Conservation (phyloP, 2,329 filamentous ascomycete species). For the Lachnellula arida region DNA sequence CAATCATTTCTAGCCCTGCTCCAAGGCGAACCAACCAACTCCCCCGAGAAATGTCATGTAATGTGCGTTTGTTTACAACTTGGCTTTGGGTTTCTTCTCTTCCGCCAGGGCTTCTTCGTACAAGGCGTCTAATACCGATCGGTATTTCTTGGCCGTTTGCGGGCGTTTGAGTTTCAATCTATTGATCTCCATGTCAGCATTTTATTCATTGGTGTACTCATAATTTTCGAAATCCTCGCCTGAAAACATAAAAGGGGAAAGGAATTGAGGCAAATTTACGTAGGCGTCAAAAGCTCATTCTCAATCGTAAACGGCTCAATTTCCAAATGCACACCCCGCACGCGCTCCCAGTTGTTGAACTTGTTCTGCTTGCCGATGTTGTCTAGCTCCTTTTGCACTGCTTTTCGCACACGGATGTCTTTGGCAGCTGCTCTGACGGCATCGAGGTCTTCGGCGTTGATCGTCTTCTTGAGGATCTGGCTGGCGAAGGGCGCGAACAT, state of each 20-base stretch:
- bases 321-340: slow-evolving; percentile 68
- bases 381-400: slow-evolving; percentile 74
- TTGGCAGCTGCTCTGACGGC: slow-evolving; percentile 62
- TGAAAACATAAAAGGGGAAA: too few relatives aligned
- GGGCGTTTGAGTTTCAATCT: slow-evolving; percentile 70
- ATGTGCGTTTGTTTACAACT: slow-evolving; percentile 37
- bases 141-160: slow-evolving; percentile 53
- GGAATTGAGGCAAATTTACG: slow-evolving; percentile 51
- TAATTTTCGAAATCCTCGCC: too few relatives aligned
- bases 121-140: slow-evolving; percentile 29
- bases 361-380: slow-evolving; percentile 75
- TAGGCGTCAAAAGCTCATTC: slow-evolving; percentile 83
- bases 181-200: slow-evolving; percentile 20
- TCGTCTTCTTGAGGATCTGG: slow-evolving; percentile 65
- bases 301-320: slow-evolving; percentile 90
- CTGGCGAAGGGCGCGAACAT: slow-evolving; percentile 76
- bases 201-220: background rate
- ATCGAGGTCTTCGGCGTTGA: slow-evolving; percentile 59
- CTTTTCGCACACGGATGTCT: slow-evolving; percentile 67
- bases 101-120: slow-evolving; percentile 31
- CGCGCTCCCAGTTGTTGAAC: slow-evolving; percentile 86
- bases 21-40: background rate
- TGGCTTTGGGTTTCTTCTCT: slow-evolving; percentile 32
- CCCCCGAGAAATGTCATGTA: too few relatives aligned
- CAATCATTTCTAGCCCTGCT: too few relatives aligned